Base-by-base conservation (phyloP, 306 rosid species). In the Albizia julibrissin region DNA sequence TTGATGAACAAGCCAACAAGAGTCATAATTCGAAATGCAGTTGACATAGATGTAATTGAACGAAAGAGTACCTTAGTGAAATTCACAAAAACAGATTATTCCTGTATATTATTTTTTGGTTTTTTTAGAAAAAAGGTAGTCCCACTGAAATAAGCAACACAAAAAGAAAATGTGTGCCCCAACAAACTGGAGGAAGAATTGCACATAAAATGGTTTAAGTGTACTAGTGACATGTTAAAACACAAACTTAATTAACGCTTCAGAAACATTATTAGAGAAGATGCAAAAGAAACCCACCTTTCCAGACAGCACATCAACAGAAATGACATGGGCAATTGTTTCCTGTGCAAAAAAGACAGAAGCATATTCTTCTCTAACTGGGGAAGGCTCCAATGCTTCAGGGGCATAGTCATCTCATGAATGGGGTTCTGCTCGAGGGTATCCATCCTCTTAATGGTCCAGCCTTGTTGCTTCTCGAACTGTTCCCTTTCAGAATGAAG, bases 271-370 rank as follows among this genome's bases (percentile, higher is more conserved):
- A 73, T 76, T 18, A 78, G 76, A 69, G 52, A 72, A 84, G 79
- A 72, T 77, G 31, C 40, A 21, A 72, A 64, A 78, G 83, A 77
- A 85, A 84, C 83, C 62, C 66, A 90, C 99, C 96, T 90, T 87
- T 78, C 99, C 99, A 3, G 98, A 80, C 52, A 95, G 89, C 92
- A 95, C 79, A 54, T 95, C 97, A 1, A 92, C 89, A 54, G 99
- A 95, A 78, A 95, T 91, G 72, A 95, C 91, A n/a, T 93, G 97
- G 39, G 94, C 83, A 87, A 95, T 85, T 47, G 96, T 95, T 79
- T 95, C 99, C 86, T 95, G 99, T 8, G 99, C 98, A 84, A 95
- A 93, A 87, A 95, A 92, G 82, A 93, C 98, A 29, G 99, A 98
- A 85, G 98, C 99, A 85, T 95, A 95, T 93, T 95, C 99, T 74